Evolutionary conservation across 345 rosid genomes (phyloP).

Genomic region (Pseudoturritis turrita): DNA sequence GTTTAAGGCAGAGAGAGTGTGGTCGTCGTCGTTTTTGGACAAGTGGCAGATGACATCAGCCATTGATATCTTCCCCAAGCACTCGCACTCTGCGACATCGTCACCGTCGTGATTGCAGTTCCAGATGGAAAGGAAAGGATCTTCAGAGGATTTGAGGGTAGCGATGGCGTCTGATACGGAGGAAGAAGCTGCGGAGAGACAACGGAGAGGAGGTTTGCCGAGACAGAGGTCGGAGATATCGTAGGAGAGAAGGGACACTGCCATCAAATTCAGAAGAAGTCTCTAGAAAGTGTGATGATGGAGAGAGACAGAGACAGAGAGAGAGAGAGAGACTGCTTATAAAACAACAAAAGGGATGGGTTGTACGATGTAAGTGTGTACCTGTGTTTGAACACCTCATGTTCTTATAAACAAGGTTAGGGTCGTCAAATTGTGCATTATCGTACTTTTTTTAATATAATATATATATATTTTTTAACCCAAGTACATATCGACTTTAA

Average conservation of each 20-base stretch:
- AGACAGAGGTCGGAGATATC: constrained; percentile 87
- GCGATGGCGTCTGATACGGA: constrained; percentile 61
- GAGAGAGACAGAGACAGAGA: background rate
- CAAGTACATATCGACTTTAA: too few relatives aligned
- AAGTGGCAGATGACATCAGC: constrained; percentile 60
- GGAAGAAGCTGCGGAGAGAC: constrained; percentile 49
- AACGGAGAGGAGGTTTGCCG: constrained; percentile 82
- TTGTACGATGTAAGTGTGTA: constrained; percentile 15
- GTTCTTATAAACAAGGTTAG: constrained; percentile 1
- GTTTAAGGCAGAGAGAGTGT: constrained; percentile 45
- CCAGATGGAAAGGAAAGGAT: constrained; percentile 67
- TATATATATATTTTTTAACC: too few relatives aligned
- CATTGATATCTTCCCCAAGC: constrained; percentile 67
- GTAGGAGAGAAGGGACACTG: constrained; percentile 54
- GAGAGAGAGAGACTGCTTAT: background rate
- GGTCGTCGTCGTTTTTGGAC: constrained; percentile 40
- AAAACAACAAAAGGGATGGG: background rate
- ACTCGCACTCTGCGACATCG: constrained; percentile 36
- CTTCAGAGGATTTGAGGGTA: constrained; percentile 53
- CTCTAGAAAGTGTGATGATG: constrained; percentile 2
- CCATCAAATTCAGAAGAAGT: constrained; percentile 48
- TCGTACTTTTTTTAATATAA: too few relatives aligned
- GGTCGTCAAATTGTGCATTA: too few relatives aligned
- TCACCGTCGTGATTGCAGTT: constrained; percentile 40
- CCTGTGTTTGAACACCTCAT: too few relatives aligned